Percentiles rank a stretch among this genome's conserved stretches.
Conservation (phyloP, 148 eudicot genomes). For the Fagopyrum esculentum region DNA sequence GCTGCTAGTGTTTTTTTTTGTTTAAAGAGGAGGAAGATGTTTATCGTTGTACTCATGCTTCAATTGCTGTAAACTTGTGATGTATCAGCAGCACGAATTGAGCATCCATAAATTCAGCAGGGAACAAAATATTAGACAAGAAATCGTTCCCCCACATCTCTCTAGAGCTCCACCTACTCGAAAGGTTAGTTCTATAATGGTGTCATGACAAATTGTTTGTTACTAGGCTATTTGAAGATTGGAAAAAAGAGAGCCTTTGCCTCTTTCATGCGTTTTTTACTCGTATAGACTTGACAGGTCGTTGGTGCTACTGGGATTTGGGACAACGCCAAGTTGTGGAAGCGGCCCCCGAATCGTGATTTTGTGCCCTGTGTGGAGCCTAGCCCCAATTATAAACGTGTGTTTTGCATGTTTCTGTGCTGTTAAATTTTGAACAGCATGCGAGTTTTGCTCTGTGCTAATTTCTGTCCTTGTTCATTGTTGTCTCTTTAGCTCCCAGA, state of each 20-base stretch:
- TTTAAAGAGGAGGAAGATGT: not conserved
- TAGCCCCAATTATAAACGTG: slow-evolving; percentile 14
- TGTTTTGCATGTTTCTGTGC: not conserved
- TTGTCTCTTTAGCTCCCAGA: slow-evolving; percentile 39
- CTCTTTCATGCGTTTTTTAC: slow-evolving; percentile 21
- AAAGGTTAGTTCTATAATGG: slow-evolving; percentile 43
- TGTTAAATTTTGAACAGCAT: not conserved
- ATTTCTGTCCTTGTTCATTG: slow-evolving; percentile 13
- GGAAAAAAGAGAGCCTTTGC: not conserved
- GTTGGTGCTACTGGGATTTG: slow-evolving; percentile 40
- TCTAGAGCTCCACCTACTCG: slow-evolving; percentile 27
- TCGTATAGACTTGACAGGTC: slow-evolving; percentile 81
- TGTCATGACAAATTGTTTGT: not conserved
- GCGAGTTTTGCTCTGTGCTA: not conserved
- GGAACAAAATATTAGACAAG: slow-evolving; percentile 39
- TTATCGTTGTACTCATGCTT: not conserved
- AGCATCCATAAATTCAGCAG: slow-evolving; percentile 43
- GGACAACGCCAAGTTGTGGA: slow-evolving; percentile 62
- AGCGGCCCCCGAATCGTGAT: slow-evolving; percentile 71
- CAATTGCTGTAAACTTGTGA: not conserved
- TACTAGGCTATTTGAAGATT: not conserved
- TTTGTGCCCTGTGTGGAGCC: slow-evolving; percentile 71
- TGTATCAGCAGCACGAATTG: slow-evolving; percentile 55
- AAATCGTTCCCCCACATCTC: slow-evolving; percentile 49
- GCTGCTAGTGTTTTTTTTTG: not conserved